Conservation (phyloP, 495 filamentous ascomycete genomes). For the Penicillium nucicola region DNA sequence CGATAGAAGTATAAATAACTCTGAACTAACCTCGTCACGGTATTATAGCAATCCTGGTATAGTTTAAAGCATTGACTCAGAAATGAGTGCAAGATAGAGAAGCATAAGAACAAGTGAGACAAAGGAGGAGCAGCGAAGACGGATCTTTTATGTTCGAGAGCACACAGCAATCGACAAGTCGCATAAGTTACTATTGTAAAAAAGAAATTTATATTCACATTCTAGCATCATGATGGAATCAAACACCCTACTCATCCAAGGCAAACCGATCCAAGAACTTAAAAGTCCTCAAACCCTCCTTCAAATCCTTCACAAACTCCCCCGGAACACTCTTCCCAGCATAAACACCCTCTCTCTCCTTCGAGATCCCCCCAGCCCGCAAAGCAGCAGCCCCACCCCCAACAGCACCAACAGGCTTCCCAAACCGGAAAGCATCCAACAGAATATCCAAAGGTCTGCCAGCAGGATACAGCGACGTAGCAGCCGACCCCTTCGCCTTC, state of each 20-base stretch:
- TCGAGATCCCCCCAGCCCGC: conserved; percentile 33
- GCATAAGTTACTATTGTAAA: no score
- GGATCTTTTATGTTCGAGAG: no score
- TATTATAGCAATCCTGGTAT: no score
- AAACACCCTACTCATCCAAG: conserved; percentile 19
- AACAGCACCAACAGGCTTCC: conserved; percentile 67
- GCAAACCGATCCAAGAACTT: conserved; percentile 56
- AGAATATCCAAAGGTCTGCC: conserved; percentile 64
- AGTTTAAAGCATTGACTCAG: no score
- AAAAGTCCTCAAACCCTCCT: conserved; percentile 61
- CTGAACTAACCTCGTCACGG: no score
- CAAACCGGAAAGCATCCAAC: conserved; percentile 63
- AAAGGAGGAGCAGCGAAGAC: no score
- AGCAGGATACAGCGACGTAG: conserved; percentile 57
- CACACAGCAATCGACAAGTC: no score
- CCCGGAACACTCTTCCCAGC: conserved; percentile 23
- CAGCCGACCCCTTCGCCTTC: conserved; percentile 16
- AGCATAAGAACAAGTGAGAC: no score
- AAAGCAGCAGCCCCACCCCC: conserved; percentile 48
- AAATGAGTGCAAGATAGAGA: no score
- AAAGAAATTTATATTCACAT: neutral
- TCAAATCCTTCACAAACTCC: conserved; percentile 45
- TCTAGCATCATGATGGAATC: neutral
- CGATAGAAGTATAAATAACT: no score
- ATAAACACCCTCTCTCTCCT: conserved; percentile 51